Evolutionary conservation across 306 rosid species (phyloP).

Genomic region (Boehmeria nivea): DNA sequence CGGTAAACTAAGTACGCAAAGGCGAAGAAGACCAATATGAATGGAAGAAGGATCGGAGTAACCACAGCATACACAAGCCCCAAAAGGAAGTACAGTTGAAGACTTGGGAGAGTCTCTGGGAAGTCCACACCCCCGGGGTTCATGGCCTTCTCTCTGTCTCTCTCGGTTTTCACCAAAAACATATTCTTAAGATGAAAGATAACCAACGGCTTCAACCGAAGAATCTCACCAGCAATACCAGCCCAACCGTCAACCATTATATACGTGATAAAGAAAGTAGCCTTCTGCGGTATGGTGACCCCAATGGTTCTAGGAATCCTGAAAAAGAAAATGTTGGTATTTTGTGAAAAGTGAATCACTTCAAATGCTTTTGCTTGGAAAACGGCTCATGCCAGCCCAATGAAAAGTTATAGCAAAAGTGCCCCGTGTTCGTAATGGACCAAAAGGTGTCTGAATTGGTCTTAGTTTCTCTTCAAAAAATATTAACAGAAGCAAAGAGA

Average conservation of each 20-base stretch:
- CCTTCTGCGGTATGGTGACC: slow-evolving; percentile 93
- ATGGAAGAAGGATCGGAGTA: slow-evolving; percentile 96
- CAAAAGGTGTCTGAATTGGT: no score
- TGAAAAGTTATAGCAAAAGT: no score
- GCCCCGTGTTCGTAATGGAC: no score
- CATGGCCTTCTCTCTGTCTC: slow-evolving; percentile 89
- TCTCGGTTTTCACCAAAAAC: slow-evolving; percentile 86
- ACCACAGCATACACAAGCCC: slow-evolving; percentile 93
- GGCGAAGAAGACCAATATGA: slow-evolving; percentile 87
- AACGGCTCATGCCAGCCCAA: no score
- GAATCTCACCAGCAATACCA: slow-evolving; percentile 91
- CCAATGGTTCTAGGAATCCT: slow-evolving; percentile 98
- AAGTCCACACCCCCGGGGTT: slow-evolving; percentile 85
- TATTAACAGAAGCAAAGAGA: no score
- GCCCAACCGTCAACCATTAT: slow-evolving; percentile 99
- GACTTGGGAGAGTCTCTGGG: slow-evolving; percentile 81
- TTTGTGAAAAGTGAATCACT: not conserved
- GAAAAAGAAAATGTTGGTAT: not conserved
- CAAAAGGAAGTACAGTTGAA: slow-evolving; percentile 89
- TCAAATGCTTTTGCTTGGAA: no score
- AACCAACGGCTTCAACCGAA: slow-evolving; percentile 85
- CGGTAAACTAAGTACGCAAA: slow-evolving; percentile 94
- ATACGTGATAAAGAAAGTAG: slow-evolving; percentile 95
- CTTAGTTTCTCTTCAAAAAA: no score
- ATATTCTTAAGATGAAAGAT: slow-evolving; percentile 89